These are phyloP conservation scores for Parasitella parasitica DNA, from an alignment of 371 early-diverging fungal species.

Conservation along the genomic window DNA sequence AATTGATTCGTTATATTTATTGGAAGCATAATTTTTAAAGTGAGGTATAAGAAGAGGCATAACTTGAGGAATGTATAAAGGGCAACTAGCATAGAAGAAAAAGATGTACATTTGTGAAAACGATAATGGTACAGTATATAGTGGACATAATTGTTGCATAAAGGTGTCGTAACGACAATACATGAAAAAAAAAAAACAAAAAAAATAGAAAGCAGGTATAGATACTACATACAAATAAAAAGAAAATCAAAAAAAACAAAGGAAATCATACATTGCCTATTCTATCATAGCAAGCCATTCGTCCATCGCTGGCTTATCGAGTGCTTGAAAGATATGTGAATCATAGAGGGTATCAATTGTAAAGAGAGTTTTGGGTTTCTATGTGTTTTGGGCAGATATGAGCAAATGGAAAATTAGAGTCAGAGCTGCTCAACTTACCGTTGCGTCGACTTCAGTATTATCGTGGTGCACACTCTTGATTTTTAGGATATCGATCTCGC, in stretches of 20 bases:
- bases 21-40: too few relatives aligned
- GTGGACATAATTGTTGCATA: too few relatives aligned
- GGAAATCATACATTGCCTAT: slow-evolving; percentile 1
- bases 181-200: too few relatives aligned
- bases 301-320: slow-evolving; percentile 13
- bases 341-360: slow-evolving; percentile 28
- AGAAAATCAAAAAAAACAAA: background rate
- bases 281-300: slow-evolving; percentile 23
- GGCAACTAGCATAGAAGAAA: too few relatives aligned
- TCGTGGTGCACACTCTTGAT: slow-evolving; percentile 21
- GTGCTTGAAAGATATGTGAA: slow-evolving; percentile 25
- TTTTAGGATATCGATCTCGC: slow-evolving; percentile 22
- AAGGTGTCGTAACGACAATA: too few relatives aligned
- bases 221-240: background rate
- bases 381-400: background rate
- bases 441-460: slow-evolving; percentile 8
- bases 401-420: background rate
- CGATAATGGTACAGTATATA: too few relatives aligned
- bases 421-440: slow-evolving; percentile 4
- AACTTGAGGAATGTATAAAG: too few relatives aligned
- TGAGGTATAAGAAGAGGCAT: too few relatives aligned
- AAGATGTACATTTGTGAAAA: too few relatives aligned
- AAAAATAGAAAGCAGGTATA: background rate
- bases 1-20: too few relatives aligned
- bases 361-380: slow-evolving; percentile 23